These are phyloP conservation scores for Alternaria consortialis DNA, from an alignment of 2,329 filamentous ascomycete species.

Conservation along the genomic window DNA sequence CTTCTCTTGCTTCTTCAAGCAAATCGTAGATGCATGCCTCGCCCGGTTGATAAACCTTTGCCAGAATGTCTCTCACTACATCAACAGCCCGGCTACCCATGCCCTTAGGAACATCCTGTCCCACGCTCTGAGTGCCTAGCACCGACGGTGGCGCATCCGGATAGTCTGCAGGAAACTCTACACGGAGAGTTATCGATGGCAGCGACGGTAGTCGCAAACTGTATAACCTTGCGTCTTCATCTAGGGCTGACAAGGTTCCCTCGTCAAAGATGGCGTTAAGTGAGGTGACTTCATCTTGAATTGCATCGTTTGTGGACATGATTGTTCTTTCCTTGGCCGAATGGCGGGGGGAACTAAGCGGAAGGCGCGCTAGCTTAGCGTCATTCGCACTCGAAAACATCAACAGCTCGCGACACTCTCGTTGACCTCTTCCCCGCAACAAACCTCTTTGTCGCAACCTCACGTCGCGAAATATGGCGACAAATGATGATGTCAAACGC, in stretches of 20 bases:
- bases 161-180: conserved; percentile 78
- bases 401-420: conserved; percentile 3
- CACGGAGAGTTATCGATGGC: conserved; percentile 61
- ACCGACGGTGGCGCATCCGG: conserved; percentile 77
- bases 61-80: conserved; percentile 72
- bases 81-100: conserved; percentile 76
- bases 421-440: conserved; percentile 5
- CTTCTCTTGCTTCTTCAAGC: conserved; percentile 70
- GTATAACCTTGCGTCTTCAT: conserved; percentile 42
- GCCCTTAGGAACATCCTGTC: conserved; percentile 71
- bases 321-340: conserved; percentile 22
- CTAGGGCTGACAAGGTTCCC: conserved; percentile 61
- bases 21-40: conserved; percentile 89
- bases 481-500: conserved; percentile 33
- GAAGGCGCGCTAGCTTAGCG: conserved; percentile 23
- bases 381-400: conserved; percentile 18
- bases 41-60: conserved; percentile 73
- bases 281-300: conserved; percentile 78
- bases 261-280: conserved; percentile 86
- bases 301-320: conserved; percentile 50
- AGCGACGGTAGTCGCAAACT: conserved; percentile 72
- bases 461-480: conserved; percentile 27
- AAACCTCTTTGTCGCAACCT: conserved; percentile 13
- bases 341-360: conserved; percentile 23
- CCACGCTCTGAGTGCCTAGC: conserved; percentile 80